phyloP scores from a whole-genome alignment of 73 alveolate species.

The Tetrahymena elliotti region DNA sequence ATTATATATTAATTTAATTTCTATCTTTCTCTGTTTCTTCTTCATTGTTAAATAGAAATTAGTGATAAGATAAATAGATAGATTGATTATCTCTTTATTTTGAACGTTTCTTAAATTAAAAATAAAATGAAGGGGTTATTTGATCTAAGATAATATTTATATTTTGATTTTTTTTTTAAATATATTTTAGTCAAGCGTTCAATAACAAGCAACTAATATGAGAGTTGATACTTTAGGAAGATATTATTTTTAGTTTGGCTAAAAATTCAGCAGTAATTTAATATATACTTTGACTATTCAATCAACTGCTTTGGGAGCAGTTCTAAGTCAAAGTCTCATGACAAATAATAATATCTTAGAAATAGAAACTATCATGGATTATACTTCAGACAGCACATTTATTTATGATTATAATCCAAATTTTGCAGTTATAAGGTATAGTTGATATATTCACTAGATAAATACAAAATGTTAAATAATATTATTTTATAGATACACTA shows the following conservation, averaged over 20 bases:
- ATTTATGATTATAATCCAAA: not conserved
- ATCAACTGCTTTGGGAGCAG: not conserved
- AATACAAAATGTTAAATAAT: too few relatives aligned
- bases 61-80: not conserved
- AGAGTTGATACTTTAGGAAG: not conserved
- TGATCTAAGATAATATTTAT: not conserved
- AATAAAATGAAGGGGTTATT: not conserved
- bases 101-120: not conserved
- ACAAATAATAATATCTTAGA: not conserved
- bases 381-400: not conserved
- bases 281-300: not conserved
- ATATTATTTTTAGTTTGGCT: not conserved
- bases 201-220: not conserved
- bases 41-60: not conserved
- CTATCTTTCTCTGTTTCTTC: not conserved
- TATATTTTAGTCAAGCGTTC: not conserved
- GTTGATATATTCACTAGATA: too few relatives aligned
- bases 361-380: not conserved
- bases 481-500: not conserved
- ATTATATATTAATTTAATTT: too few relatives aligned
- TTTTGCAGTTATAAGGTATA: not conserved
- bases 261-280: not conserved
- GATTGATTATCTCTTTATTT: not conserved
- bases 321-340: not conserved
- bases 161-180: not conserved